Evolutionary conservation across 495 filamentous ascomycete genomes (phyloP).

Genomic region (Monascus purpureus): DNA sequence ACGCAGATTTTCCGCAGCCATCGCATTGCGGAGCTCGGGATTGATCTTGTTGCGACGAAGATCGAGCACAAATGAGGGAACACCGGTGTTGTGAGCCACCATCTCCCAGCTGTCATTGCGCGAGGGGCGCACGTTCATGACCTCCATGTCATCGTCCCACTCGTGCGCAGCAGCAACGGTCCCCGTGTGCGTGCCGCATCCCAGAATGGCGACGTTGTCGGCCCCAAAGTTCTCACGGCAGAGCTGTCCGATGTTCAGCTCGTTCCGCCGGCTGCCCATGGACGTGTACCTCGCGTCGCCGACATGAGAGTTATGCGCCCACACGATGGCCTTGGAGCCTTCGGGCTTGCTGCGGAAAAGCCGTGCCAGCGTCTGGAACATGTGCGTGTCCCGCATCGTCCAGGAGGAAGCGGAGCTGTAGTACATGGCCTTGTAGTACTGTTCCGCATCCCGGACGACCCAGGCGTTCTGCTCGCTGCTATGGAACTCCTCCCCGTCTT

Average conservation of each 20-base stretch:
- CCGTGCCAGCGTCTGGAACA: conserved; percentile 40
- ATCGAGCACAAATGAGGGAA: conserved; percentile 35
- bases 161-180: conserved; percentile 42
- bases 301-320: conserved; percentile 48
- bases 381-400: conserved; percentile 44
- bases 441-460: conserved; percentile 40
- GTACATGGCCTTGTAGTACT: conserved; percentile 47
- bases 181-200: conserved; percentile 39
- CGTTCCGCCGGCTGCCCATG: conserved; percentile 35
- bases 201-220: conserved; percentile 35
- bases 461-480: conserved; percentile 41
- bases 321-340: conserved; percentile 37
- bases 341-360: conserved; percentile 27
- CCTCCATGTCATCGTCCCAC: conserved; percentile 43
- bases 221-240: conserved; percentile 35
- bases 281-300: conserved; percentile 44
- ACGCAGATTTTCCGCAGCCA: conserved; percentile 23
- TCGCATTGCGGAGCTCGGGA: conserved; percentile 20
- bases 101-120: conserved; percentile 31
- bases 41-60: conserved; percentile 26
- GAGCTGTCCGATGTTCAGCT: conserved; percentile 43
- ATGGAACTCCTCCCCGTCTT: conserved; percentile 38
- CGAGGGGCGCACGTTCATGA: conserved; percentile 34
- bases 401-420: conserved; percentile 40
- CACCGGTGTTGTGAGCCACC: conserved; percentile 27